Conservation (phyloP, 345 rosid species). For the Aegle marmelos region DNA sequence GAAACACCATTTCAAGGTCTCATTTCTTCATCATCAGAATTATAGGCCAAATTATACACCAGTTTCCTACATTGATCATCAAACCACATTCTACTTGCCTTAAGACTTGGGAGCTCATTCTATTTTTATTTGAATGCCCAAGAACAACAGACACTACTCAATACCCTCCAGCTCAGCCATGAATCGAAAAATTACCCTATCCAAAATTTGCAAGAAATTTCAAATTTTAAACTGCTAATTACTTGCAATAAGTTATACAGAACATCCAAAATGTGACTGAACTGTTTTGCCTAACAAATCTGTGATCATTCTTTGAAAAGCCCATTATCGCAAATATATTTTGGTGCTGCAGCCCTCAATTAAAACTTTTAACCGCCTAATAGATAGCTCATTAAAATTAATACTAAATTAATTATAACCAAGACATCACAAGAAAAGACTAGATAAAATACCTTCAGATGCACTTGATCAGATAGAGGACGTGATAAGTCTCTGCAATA, state of each 20-base stretch:
- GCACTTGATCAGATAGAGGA: constrained; percentile 53
- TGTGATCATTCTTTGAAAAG: neutral
- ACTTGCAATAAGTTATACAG: neutral
- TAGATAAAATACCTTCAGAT: constrained; percentile 41
- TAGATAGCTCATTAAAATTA: neutral
- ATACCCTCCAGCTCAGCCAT: neutral
- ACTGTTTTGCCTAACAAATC: neutral
- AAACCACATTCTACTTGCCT: neutral
- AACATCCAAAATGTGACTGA: neutral
- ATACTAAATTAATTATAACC: neutral
- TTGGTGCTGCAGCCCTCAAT: neutral
- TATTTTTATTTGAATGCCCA: neutral
- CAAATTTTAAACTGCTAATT: neutral
- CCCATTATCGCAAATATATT: neutral
- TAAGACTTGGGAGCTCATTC: neutral
- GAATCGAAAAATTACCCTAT: neutral
- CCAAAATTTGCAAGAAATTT: neutral
- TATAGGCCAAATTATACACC: neutral
- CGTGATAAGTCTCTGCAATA: constrained; percentile 25
- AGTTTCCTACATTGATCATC: neutral
- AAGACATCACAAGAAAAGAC: neutral
- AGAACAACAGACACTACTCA: neutral
- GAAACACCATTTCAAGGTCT: neutral
- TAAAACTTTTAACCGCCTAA: neutral
- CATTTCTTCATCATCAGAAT: neutral